Conservation (phyloP, 441 rosid genomes). For the Rhodomyrtus psidioides region DNA sequence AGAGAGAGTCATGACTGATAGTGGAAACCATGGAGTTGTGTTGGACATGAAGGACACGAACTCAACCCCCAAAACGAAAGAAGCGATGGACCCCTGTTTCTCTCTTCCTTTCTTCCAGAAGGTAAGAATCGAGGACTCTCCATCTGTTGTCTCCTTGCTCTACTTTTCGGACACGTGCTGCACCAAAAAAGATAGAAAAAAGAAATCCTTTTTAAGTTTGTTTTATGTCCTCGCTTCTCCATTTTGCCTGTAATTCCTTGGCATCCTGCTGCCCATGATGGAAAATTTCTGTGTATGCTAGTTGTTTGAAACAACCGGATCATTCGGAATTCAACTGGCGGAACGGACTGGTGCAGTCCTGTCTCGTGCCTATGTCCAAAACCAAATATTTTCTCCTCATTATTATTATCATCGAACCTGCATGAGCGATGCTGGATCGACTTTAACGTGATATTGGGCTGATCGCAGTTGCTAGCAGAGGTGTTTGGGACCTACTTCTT, state of each 20-base stretch:
- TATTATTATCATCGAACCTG: neutral
- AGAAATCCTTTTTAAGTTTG: neutral
- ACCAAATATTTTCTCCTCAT: neutral
- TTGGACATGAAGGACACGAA: slow-evolving; percentile 39
- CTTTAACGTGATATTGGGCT: neutral
- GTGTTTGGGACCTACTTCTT: slow-evolving; percentile 70
- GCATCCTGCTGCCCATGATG: neutral
- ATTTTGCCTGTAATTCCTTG: neutral
- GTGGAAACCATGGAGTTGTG: slow-evolving; percentile 27
- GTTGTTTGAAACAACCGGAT: neutral
- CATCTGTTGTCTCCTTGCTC: neutral
- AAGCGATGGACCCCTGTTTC: slow-evolving; percentile 27
- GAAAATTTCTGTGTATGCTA: neutral
- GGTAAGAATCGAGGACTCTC: slow-evolving; percentile 14
- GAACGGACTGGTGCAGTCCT: neutral
- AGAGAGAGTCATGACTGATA: slow-evolving; percentile 42
- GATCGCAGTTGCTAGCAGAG: slow-evolving; percentile 67
- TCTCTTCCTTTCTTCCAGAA: slow-evolving; percentile 73
- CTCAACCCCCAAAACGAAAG: neutral
- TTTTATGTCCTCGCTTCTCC: neutral
- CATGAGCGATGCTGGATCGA: neutral
- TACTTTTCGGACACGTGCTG: neutral
- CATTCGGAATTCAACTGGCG: neutral
- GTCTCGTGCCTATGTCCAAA: neutral
- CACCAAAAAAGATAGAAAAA: neutral